A percentile compares a stretch with the other conserved stretches of the same genome.
Conservation (phyloP, 2,329 filamentous ascomycete genomes). For the Alternaria infectoria region DNA sequence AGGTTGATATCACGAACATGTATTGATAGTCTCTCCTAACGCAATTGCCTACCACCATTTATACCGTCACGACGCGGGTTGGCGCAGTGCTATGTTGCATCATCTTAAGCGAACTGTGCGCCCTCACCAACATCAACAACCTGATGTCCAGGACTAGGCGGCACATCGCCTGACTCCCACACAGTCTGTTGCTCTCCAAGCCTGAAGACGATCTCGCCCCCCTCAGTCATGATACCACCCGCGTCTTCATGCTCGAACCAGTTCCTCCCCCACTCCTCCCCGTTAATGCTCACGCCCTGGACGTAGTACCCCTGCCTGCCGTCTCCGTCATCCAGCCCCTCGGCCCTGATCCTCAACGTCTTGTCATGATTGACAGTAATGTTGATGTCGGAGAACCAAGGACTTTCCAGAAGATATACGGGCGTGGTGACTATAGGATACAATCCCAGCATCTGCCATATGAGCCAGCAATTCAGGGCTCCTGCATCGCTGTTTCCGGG, state of each 20-base stretch:
- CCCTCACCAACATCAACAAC: conserved; percentile 29
- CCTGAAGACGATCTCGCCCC: conserved; percentile 44
- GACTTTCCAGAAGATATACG: conserved; percentile 55
- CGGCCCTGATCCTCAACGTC: conserved; percentile 56
- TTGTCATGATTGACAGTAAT: conserved; percentile 44
- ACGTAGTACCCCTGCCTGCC: conserved; percentile 58
- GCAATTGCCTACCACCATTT: not conserved
- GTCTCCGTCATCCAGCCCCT: conserved; percentile 48
- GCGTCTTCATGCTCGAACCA: conserved; percentile 62
- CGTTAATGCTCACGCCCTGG: conserved; percentile 61
- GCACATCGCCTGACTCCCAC: conserved; percentile 43
- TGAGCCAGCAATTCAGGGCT: conserved; percentile 58
- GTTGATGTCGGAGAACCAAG: conserved; percentile 53
- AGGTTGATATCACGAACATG: not conserved
- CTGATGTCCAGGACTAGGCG: conserved; percentile 43
- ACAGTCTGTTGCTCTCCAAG: conserved; percentile 35
- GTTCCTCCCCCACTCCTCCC: conserved; percentile 58
- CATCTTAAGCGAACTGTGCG: not conserved
- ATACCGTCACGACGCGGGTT: too few species aligned
- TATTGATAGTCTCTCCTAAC: too few species aligned
- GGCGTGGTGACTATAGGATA: conserved; percentile 58
- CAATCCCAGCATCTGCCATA: conserved; percentile 59
- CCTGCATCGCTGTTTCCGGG: conserved; percentile 57
- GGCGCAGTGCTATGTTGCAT: too few species aligned
- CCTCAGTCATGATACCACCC: conserved; percentile 40